These are phyloP conservation scores for Pichia sp. DNA, from an alignment of 1,139 yeast species.

Conservation along the genomic window DNA sequence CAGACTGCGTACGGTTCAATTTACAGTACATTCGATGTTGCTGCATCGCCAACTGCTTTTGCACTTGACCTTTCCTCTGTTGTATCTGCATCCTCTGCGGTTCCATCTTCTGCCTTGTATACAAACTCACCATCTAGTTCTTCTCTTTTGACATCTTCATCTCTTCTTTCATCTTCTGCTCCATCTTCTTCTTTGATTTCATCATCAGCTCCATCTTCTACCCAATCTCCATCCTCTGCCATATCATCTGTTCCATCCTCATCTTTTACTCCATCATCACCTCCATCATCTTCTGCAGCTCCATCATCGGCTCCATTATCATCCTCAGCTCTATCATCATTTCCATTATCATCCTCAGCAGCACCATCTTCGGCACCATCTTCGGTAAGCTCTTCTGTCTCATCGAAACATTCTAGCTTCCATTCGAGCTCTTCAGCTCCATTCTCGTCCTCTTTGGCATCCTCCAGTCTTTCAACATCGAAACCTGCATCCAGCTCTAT, in stretches of 20 bases:
- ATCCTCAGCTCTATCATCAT: background rate
- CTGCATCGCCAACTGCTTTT: constrained; percentile 3
- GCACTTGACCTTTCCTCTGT: constrained; percentile 2
- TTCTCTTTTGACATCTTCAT: no score
- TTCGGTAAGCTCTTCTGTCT: background rate
- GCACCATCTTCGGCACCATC: background rate
- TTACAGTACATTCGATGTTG: constrained; percentile 10
- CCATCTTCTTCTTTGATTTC: background rate
- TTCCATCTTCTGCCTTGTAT: no score
- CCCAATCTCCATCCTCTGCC: background rate
- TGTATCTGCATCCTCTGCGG: background rate
- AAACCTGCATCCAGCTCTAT: background rate
- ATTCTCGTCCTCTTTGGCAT: background rate
- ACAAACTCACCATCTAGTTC: no score
- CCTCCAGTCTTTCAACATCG: background rate
- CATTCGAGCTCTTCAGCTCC: background rate
- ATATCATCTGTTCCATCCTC: background rate
- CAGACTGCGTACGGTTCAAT: constrained; percentile 10
- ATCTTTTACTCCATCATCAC: background rate
- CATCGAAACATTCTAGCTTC: background rate
- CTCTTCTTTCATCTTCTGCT: background rate
- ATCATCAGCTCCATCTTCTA: constrained; percentile 2
- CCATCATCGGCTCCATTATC: no score
- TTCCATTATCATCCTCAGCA: background rate
- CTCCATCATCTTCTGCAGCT: background rate